A percentile compares a stretch with the other conserved stretches of the same genome.
phyloP scores from a whole-genome alignment of 345 rosid species.

The Limnanthes douglasii region DNA sequence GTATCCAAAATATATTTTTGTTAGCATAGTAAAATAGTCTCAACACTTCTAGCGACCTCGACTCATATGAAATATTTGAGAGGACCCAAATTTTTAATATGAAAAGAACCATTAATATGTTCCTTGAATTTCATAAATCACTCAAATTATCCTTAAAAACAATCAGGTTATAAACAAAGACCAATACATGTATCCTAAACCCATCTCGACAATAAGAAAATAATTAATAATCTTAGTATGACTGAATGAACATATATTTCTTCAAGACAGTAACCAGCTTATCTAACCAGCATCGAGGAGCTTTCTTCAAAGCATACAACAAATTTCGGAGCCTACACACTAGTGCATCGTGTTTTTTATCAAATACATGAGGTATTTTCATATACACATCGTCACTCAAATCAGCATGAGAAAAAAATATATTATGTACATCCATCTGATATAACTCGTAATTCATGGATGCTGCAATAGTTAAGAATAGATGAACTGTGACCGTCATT shows the following conservation, averaged over 20 bases:
- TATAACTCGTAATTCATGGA: neutral
- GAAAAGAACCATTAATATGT: neutral
- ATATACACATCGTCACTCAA: neutral
- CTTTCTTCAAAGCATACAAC: neutral
- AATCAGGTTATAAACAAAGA: neutral
- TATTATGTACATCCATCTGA: slow-evolving; percentile 3
- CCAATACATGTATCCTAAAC: neutral
- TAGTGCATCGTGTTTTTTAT: no score
- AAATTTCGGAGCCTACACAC: neutral
- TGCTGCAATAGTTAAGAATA: neutral
- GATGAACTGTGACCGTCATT: no score
- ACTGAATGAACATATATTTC: neutral
- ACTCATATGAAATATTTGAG: neutral
- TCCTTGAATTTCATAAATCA: neutral
- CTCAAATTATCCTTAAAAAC: neutral
- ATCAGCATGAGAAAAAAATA: neutral
- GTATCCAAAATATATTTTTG: neutral
- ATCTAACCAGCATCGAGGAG: neutral
- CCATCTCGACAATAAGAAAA: neutral
- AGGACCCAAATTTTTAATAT: neutral
- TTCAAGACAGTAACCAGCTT: neutral
- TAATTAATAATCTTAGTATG: neutral
- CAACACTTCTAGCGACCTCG: neutral
- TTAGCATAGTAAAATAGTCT: neutral
- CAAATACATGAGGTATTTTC: neutral